Percentiles rank a stretch among this genome's conserved stretches.
These are phyloP conservation scores for Phytophthora cactorum DNA, from an alignment of 352 stramenopile species.

Conservation along the genomic window DNA sequence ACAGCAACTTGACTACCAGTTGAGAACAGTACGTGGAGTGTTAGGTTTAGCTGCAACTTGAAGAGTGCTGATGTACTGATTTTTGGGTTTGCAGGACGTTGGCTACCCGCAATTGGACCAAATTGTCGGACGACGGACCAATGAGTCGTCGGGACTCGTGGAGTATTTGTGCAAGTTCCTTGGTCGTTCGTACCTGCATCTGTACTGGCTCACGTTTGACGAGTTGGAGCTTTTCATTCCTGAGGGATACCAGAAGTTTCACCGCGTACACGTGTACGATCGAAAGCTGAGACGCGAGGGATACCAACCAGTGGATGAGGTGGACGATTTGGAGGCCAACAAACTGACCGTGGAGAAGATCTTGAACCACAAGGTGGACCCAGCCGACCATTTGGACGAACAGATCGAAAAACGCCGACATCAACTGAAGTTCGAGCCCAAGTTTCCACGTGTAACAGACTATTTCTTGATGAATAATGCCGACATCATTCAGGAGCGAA, in stretches of 20 bases:
- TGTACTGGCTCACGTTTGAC: conserved; percentile 90
- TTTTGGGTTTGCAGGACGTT: conserved; percentile 46
- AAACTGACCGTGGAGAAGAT: conserved; percentile 91
- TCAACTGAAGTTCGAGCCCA: conserved; percentile 53
- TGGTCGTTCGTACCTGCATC: conserved; percentile 86
- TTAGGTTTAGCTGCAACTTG: neutral
- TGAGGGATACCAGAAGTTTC: conserved; percentile 86
- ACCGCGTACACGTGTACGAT: conserved; percentile 87
- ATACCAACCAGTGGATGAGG: conserved; percentile 86
- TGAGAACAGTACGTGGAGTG: conserved; percentile 43
- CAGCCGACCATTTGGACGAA: conserved; percentile 80
- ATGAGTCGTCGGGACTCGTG: conserved; percentile 65
- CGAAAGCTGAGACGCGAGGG: conserved; percentile 81
- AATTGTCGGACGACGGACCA: conserved; percentile 85
- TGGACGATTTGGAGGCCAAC: conserved; percentile 88
- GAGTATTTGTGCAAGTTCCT: conserved; percentile 92
- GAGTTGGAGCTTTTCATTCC: conserved; percentile 87
- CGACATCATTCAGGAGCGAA: conserved; percentile 70
- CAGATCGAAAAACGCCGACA: conserved; percentile 79
- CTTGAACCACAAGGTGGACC: conserved; percentile 86
- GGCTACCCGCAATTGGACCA: conserved; percentile 78
- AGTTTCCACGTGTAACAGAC: conserved; percentile 81
- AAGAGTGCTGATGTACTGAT: conserved; percentile 6
- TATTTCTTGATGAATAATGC: conserved; percentile 84
- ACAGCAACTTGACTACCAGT: conserved; percentile 82